Base-by-base conservation (phyloP, 495 filamentous ascomycete genomes). In the Aspergillus olivimuriae region DNA sequence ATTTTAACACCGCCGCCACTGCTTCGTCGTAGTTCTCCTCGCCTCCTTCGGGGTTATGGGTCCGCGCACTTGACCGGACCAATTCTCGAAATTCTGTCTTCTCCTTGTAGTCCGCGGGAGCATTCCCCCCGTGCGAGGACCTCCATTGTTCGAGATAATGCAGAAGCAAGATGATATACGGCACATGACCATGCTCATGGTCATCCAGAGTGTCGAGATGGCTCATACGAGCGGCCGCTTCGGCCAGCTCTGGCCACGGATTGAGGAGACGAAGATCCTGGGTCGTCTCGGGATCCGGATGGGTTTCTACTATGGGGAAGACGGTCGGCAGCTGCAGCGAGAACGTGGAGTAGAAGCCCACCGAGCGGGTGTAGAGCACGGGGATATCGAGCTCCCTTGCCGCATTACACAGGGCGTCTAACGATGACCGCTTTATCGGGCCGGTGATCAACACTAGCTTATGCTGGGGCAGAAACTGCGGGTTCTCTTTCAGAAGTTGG, bases 1-100 rank as follows among this genome's bases (percentile, higher is more conserved):
- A 83, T 65, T 94, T 96, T 44, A 96, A 61, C 2, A 97, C 89
- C 3, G 90, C 90, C 9, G 77, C 82, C 18, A 78, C 81, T 12
- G 92, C 92, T 64, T 99, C 92, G 30, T 96, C 89, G 60, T 85
- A 99, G 60, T 99, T 99, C 70, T 98, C 92, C 60, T 97, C 92
- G 47, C 84, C 86, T 24, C 88, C 90, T 66, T 95, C 90, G 22
- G 89, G 61, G 50, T 80, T 91, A 52, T 82, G 67, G 31, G 72
- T 86, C 52, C 92, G 76, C 43, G 84, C 77, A 10, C 78, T 77
- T 5, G 68, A 66, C 41, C 74, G 66, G 0, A 96, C 80, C 10
- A 87, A 60, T 10, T 79, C 73, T 32, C 82, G 73, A 61, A 97
- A 95, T 37, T 80, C 86, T 4, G 71, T 82, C 64, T 97, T 99